These are phyloP conservation scores for Inga leiocalycina DNA, from an alignment of 306 rosid species.

Conservation along the genomic window DNA sequence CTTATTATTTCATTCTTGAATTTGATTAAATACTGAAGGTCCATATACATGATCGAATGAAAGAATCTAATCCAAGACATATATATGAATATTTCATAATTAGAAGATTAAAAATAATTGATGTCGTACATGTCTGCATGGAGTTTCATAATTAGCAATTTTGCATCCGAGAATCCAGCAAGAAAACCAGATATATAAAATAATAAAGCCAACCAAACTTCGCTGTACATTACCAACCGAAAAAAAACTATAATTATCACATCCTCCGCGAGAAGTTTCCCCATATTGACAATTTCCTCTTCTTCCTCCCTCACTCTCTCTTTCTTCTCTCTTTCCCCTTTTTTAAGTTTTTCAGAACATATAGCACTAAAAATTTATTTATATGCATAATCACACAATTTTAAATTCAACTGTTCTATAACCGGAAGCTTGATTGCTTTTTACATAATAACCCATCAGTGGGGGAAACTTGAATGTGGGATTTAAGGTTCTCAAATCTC, in stretches of 20 bases:
- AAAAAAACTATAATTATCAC: background rate
- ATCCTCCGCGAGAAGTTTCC: conserved; percentile 9
- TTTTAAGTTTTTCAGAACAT: background rate
- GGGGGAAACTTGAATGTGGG: conserved; percentile 55
- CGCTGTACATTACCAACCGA: conserved; percentile 23
- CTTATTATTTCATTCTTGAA: background rate
- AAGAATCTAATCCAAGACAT: background rate
- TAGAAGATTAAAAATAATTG: background rate
- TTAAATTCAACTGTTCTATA: background rate
- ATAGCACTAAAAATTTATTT: conserved; percentile 11
- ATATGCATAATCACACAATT: conserved; percentile 20
- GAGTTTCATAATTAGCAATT: background rate
- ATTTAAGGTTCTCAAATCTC: conserved; percentile 49
- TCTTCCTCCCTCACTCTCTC: background rate
- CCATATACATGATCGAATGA: background rate
- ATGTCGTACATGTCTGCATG: background rate
- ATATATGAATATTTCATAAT: background rate
- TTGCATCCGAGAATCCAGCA: background rate
- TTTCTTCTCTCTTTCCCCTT: background rate
- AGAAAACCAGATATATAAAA: background rate
- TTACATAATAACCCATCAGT: conserved; percentile 37
- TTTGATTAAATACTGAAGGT: background rate
- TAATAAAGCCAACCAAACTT: conserved; percentile 22
- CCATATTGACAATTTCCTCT: background rate
- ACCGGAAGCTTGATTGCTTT: conserved; percentile 47